Percentiles rank a stretch among this genome's conserved stretches.
phyloP scores from a whole-genome alignment of 805 yeast genomes.

The Cyberlindnera maclurae region DNA sequence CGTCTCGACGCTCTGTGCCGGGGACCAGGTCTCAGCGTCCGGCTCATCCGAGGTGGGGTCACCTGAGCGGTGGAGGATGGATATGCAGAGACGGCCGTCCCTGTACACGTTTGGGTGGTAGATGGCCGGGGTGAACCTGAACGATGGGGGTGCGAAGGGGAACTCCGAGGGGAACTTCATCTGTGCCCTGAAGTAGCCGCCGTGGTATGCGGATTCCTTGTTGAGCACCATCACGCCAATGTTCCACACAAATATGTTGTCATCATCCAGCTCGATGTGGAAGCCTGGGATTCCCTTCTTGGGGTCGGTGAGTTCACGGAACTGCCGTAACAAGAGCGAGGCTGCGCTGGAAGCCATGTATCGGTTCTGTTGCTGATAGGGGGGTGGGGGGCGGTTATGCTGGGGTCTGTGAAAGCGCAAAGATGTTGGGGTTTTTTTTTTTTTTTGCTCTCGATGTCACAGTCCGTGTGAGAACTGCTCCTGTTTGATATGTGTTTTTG shows the following conservation, averaged over 20 bases:
- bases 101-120: conserved; percentile 94
- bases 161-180: conserved; percentile 89
- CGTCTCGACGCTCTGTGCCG: conserved; percentile 86
- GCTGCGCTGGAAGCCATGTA: conserved; percentile 45
- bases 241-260: conserved; percentile 64
- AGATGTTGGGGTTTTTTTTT: neutral
- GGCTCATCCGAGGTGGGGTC: conserved; percentile 88
- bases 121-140: conserved; percentile 87
- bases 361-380: neutral
- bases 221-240: conserved; percentile 89
- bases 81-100: conserved; percentile 89
- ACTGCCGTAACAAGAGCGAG: conserved; percentile 86
- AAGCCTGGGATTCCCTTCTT: conserved; percentile 68
- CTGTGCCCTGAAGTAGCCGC: conserved; percentile 91
- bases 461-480: conserved; percentile 1
- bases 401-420: neutral
- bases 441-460: neutral
- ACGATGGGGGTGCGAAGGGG: conserved; percentile 90
- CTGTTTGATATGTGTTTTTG: neutral
- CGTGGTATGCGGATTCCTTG: conserved; percentile 85
- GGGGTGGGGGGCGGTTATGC: neutral
- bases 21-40: conserved; percentile 91
- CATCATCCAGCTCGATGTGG: conserved; percentile 62
- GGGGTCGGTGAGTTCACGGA: conserved; percentile 88
- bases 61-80: conserved; percentile 87